Evolutionary conservation across 2,329 filamentous ascomycete genomes (phyloP), one percentile per base, ranked within the genome.

Genomic region (Ophiostoma ips): DNA sequence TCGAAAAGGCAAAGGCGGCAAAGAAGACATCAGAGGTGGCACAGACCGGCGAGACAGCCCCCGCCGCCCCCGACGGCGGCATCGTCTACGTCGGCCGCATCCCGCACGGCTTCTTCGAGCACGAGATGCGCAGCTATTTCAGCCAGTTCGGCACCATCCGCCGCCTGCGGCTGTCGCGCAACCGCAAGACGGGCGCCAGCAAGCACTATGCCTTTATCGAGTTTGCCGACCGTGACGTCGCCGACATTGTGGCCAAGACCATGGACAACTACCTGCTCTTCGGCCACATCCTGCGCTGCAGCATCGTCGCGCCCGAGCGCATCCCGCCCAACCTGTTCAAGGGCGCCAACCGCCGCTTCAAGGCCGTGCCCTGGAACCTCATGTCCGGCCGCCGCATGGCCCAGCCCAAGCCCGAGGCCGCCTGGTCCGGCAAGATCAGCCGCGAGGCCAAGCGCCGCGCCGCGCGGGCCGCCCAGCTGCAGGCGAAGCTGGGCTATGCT

Each of bases 231-330:
- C 85, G 88, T 46, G 68, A 67, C 56, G 77, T 76, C n/a, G 90
- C 92, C 36, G 83, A 87, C 60, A 88, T 96, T 58, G 90, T 94
- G 30, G 83, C 87, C 46, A 86, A 88, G 69, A 95, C 92, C 19
- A 98, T 98, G 92, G 80, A 95, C 72, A 94, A 89, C 68, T 98
- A 98, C 67, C 79, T 96, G 36, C 76, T 98, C 62, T 96, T 95
- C 64, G 87, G 87, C 6, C 90, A 95, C 64, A 84, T 96, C 55
- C 73, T 98, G 58, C 90, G 94, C 67, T 90, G 89, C 67, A 49
- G 51, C 52, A 51, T 57, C 21, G 76, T 95, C 4, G 79, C 86
- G 4, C 70, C 79, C 51, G 86, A 85, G 53, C 81, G 89, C 62
- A 71, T 95, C 40, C 87, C 94, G 63, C 75, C 81, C 21, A 75